phyloP scores from a whole-genome alignment of 768 basidiomycete genomes.

The Amyloporia xantha region DNA sequence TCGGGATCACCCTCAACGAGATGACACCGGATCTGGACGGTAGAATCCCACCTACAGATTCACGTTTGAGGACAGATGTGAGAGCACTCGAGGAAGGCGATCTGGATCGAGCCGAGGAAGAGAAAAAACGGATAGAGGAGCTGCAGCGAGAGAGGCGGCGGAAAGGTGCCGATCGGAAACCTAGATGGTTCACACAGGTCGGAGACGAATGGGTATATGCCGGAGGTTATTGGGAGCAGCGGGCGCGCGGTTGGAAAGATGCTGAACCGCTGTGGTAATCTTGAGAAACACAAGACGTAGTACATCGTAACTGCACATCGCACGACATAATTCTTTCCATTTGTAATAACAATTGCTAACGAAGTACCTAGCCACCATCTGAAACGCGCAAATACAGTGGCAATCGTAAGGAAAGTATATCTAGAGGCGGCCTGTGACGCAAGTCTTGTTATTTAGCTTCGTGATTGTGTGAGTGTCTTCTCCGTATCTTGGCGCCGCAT shows the following conservation, averaged over 20 bases:
- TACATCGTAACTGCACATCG: no score
- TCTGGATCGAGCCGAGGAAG: constrained; percentile 60
- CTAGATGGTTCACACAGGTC: constrained; percentile 71
- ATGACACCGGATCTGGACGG: constrained; percentile 58
- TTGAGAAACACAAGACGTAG: background rate
- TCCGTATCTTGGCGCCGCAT: no score
- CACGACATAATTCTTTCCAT: no score
- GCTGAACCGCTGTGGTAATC: constrained; percentile 60
- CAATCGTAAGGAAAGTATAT: no score
- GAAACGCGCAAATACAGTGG: no score
- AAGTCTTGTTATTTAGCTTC: no score
- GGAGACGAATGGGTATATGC: constrained; percentile 68
- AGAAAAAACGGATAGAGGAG: constrained; percentile 71
- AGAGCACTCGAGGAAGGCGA: constrained; percentile 76
- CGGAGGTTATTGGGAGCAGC: constrained; percentile 82
- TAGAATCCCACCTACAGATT: constrained; percentile 74
- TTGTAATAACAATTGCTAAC: no score
- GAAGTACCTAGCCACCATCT: no score
- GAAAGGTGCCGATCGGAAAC: constrained; percentile 48
- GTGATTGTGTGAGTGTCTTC: no score
- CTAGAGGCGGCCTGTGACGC: no score
- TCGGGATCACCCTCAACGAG: constrained; percentile 77
- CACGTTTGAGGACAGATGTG: constrained; percentile 75
- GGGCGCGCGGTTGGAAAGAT: constrained; percentile 57
- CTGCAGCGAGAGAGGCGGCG: constrained; percentile 68